These are phyloP conservation scores for Chiua sp. DNA, from an alignment of 1,284 basidiomycete species.

Conservation along the genomic window DNA sequence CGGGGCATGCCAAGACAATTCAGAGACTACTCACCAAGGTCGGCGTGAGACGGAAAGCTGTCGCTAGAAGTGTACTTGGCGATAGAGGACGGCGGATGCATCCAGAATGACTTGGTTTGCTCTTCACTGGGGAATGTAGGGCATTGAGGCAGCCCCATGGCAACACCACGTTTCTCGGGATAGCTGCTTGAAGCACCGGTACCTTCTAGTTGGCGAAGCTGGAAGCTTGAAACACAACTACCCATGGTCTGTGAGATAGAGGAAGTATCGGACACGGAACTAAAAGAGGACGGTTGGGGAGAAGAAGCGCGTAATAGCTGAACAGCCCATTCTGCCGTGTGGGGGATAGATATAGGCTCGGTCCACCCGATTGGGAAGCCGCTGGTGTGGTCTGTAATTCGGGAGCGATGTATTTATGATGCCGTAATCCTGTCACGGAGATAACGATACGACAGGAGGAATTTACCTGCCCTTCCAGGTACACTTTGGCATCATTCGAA, in stretches of 20 bases:
- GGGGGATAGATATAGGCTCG: constrained; percentile 18
- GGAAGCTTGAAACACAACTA: constrained; percentile 24
- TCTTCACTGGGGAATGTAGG: constrained; percentile 46
- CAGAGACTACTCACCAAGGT: constrained; percentile 37
- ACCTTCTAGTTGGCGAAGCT: neutral
- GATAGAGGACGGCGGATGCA: constrained; percentile 45
- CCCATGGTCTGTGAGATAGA: constrained; percentile 27
- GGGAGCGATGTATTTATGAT: constrained; percentile 4
- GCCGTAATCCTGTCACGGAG: constrained; percentile 10
- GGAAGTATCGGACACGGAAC: neutral
- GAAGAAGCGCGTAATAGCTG: neutral
- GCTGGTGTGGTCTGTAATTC: neutral
- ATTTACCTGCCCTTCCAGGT: no score
- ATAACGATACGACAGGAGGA: neutral
- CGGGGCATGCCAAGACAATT: neutral
- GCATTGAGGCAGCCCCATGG: constrained; percentile 1
- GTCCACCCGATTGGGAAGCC: constrained; percentile 16
- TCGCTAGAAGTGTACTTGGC: constrained; percentile 31
- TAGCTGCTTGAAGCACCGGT: neutral
- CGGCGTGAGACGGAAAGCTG: constrained; percentile 43
- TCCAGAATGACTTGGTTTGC: constrained; percentile 53
- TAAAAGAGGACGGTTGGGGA: constrained; percentile 6
- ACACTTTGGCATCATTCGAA: no score
- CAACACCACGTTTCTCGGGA: constrained; percentile 4
- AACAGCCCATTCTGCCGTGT: constrained; percentile 13